Conservation (phyloP, 768 basidiomycete genomes). For the Suillus decipiens region DNA sequence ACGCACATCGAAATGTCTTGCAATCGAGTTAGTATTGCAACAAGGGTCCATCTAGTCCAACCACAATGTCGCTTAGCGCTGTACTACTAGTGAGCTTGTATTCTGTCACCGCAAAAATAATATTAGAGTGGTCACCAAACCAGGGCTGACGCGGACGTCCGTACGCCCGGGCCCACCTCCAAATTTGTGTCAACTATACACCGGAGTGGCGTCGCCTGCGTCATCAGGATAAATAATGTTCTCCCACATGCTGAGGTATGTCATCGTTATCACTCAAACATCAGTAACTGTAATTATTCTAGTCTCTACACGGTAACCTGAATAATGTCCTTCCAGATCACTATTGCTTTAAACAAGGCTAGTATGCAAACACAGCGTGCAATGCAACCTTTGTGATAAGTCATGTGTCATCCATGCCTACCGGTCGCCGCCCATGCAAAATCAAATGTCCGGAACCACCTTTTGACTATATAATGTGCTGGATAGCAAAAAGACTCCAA, state of each 20-base stretch:
- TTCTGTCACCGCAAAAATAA: too few relatives aligned
- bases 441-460: not conserved
- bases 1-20: not conserved
- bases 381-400: not conserved
- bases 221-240: not conserved
- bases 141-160: too few relatives aligned
- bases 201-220: too few relatives aligned
- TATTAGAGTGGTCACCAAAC: too few relatives aligned
- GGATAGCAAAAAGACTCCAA: not conserved
- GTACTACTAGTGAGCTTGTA: too few relatives aligned
- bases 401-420: not conserved
- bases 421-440: not conserved
- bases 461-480: not conserved
- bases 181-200: not conserved
- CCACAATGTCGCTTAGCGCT: too few relatives aligned
- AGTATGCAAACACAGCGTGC: not conserved
- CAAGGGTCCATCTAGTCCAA: not conserved
- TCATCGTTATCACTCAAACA: not conserved
- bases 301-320: not conserved
- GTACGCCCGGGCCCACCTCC: not conserved
- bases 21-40: not conserved
- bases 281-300: not conserved
- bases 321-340: not conserved
- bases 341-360: not conserved
- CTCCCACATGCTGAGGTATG: not conserved